These are phyloP conservation scores for Starmerella kuoi DNA, from an alignment of 805 yeast genomes.

Conservation along the genomic window DNA sequence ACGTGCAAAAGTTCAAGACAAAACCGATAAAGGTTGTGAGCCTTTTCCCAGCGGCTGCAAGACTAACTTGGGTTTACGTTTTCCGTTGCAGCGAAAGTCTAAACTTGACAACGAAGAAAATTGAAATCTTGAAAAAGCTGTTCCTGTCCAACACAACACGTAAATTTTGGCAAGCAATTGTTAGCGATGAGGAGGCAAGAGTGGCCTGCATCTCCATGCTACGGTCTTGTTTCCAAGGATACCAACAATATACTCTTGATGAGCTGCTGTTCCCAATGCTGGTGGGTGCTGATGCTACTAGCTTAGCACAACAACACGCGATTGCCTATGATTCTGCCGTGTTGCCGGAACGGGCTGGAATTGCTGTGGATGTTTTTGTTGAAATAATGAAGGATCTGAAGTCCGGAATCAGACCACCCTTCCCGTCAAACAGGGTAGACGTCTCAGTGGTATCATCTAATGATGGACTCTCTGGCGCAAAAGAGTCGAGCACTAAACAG, in stretches of 20 bases:
- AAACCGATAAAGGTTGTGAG: slow-evolving; percentile 39
- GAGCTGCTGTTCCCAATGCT: slow-evolving; percentile 62
- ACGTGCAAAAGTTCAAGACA: slow-evolving; percentile 50
- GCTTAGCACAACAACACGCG: slow-evolving; percentile 24
- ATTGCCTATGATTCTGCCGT: slow-evolving; percentile 41
- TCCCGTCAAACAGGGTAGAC: slow-evolving; percentile 34
- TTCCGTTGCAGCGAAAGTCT: slow-evolving; percentile 79
- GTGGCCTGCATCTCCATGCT: slow-evolving; percentile 59
- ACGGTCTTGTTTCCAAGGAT: slow-evolving; percentile 67
- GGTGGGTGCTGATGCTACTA: slow-evolving; percentile 22
- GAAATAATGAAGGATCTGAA: slow-evolving; percentile 56
- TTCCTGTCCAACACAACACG: slow-evolving; percentile 42
- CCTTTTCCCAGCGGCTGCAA: slow-evolving; percentile 51
- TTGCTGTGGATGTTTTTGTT: slow-evolving; percentile 60
- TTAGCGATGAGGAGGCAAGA: slow-evolving; percentile 31
- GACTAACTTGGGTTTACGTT: slow-evolving; percentile 81
- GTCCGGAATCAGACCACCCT: slow-evolving; percentile 49
- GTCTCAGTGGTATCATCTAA: neutral
- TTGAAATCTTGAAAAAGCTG: slow-evolving; percentile 50
- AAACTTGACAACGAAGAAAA: slow-evolving; percentile 70
- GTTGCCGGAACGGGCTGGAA: slow-evolving; percentile 55
- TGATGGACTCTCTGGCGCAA: slow-evolving; percentile 13
- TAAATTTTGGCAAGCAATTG: slow-evolving; percentile 48
- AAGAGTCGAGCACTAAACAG: slow-evolving; percentile 10
- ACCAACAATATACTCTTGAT: slow-evolving; percentile 68